These are phyloP conservation scores for Stenocarpella maydis DNA, from an alignment of 2,329 filamentous ascomycete genomes.

Conservation along the genomic window DNA sequence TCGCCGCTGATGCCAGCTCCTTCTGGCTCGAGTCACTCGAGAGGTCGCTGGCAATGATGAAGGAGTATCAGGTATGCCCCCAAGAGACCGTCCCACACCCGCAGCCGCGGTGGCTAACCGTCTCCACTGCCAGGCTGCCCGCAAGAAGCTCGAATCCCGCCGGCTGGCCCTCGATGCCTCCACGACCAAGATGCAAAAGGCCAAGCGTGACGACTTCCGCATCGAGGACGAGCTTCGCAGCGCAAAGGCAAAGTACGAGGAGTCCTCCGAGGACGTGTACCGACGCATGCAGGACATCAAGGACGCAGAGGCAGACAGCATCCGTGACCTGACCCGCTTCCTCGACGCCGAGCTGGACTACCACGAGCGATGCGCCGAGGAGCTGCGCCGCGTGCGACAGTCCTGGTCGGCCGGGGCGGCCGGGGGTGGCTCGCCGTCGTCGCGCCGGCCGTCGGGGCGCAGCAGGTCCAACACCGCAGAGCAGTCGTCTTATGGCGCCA, in stretches of 20 bases:
- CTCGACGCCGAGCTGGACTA: slow-evolving; percentile 90
- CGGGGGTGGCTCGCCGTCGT: slow-evolving; percentile 32
- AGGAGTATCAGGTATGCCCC: slow-evolving; percentile 85
- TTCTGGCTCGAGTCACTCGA: slow-evolving; percentile 94
- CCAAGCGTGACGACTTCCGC: slow-evolving; percentile 91
- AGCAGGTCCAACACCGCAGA: slow-evolving; percentile 59
- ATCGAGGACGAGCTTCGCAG: slow-evolving; percentile 90
- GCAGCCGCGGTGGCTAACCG: slow-evolving; percentile 32
- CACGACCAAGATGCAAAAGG: slow-evolving; percentile 88
- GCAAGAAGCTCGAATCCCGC: slow-evolving; percentile 93
- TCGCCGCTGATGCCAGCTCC: slow-evolving; percentile 77
- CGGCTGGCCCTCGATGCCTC: slow-evolving; percentile 91
- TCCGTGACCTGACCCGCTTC: slow-evolving; percentile 81
- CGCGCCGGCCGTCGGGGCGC: slow-evolving; percentile 43
- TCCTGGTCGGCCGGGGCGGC: slow-evolving; percentile 49
- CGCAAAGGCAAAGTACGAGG: slow-evolving; percentile 95
- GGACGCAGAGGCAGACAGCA: slow-evolving; percentile 85
- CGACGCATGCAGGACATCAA: slow-evolving; percentile 97
- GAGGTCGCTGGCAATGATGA: slow-evolving; percentile 90
- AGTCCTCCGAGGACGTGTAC: slow-evolving; percentile 89
- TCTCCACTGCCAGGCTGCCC: slow-evolving; percentile 63
- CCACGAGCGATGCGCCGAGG: slow-evolving; percentile 88
- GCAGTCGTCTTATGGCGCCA: slow-evolving; percentile 46
- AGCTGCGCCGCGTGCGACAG: slow-evolving; percentile 67
- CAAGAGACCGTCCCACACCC: neutral